A percentile compares a stretch with the other conserved stretches of the same genome.
phyloP scores from a whole-genome alignment of 768 basidiomycete genomes.

The Baorangia bicolor region DNA sequence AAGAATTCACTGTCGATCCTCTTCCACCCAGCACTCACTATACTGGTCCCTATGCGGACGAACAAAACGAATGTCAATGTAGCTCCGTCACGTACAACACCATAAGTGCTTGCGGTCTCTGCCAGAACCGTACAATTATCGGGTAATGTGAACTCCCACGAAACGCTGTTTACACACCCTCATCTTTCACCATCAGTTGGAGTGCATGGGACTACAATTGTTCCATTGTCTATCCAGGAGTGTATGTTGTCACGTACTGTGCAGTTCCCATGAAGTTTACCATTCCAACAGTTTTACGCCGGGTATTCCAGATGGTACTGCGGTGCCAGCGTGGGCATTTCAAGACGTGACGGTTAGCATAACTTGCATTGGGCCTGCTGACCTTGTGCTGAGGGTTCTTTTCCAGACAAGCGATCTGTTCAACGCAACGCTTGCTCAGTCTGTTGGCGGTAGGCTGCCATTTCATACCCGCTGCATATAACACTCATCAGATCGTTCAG shows the following conservation, averaged over 20 bases:
- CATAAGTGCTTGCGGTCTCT: conserved; percentile 56
- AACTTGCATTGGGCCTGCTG: not conserved
- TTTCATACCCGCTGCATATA: not conserved
- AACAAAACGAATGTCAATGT: conserved; percentile 45
- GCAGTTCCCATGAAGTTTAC: not conserved
- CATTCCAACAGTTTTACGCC: conserved; percentile 41
- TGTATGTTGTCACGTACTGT: conserved; percentile 15
- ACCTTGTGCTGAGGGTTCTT: conserved; percentile 2
- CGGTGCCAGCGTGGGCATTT: conserved; percentile 64
- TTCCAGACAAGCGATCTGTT: conserved; percentile 38
- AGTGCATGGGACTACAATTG: conserved; percentile 50
- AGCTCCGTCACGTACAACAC: conserved; percentile 55
- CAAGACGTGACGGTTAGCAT: conserved; percentile 47
- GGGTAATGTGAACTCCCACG: conserved; percentile 24
- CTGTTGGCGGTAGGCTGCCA: conserved; percentile 22
- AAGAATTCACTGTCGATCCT: conserved; percentile 40
- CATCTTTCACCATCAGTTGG: conserved; percentile 43
- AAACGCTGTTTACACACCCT: not conserved
- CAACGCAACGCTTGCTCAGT: conserved; percentile 39
- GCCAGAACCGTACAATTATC: conserved; percentile 46
- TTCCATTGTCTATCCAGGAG: conserved; percentile 32
- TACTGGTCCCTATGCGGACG: conserved; percentile 33
- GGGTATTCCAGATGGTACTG: conserved; percentile 46
- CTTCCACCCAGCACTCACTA: conserved; percentile 36
- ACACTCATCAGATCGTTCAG: conserved; percentile 20